Conservation (phyloP, 495 filamentous ascomycete species). For the Terfezia boudieri region DNA sequence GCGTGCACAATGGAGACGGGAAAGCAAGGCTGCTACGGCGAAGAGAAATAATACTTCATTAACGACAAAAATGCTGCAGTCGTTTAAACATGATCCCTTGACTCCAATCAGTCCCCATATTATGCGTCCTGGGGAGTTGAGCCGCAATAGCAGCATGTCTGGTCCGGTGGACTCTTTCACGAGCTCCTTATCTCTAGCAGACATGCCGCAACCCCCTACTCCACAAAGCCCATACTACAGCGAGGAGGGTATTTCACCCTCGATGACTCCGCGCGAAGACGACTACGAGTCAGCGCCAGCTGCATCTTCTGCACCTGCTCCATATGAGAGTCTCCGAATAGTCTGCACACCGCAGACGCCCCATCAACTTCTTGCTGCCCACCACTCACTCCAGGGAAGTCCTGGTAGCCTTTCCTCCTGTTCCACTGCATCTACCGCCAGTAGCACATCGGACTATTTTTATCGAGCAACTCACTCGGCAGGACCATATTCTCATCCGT, state of each 20-base stretch:
- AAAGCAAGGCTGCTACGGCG: constrained; percentile 5
- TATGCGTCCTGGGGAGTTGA: constrained; percentile 8
- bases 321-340: constrained; percentile 24
- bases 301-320: constrained; percentile 23
- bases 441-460: constrained; percentile 17
- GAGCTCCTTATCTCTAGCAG: constrained; percentile 8
- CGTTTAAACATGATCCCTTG: constrained; percentile 14
- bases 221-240: constrained; percentile 18
- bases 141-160: constrained; percentile 16
- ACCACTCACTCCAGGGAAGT: constrained; percentile 25
- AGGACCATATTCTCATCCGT: constrained; percentile 9
- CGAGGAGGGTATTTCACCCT: constrained; percentile 18
- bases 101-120: constrained; percentile 18
- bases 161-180: constrained; percentile 12
- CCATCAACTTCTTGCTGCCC: constrained; percentile 15
- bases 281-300: constrained; percentile 25
- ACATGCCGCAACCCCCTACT: constrained; percentile 17
- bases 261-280: constrained; percentile 29
- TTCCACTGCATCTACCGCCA: constrained; percentile 18
- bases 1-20: constrained; percentile 10
- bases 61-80: constrained; percentile 7
- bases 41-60: constrained; percentile 7
- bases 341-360: constrained; percentile 18
- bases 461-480: constrained; percentile 12
- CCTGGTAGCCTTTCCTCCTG: constrained; percentile 30